Conservation (phyloP, 768 basidiomycete species). For the Lentinula detonsa region DNA sequence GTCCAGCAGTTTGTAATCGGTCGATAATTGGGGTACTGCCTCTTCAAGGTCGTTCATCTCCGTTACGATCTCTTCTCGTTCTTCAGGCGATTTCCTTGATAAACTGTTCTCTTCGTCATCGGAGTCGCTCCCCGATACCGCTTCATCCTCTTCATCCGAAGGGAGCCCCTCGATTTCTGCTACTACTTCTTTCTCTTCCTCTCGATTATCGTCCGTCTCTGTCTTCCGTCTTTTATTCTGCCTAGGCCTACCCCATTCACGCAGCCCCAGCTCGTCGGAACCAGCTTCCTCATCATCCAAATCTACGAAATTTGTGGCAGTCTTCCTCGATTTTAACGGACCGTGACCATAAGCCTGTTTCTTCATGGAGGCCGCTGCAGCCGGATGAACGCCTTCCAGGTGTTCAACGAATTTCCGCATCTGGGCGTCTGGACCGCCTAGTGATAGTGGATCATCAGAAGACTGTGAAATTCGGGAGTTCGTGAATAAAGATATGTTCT, state of each 20-base stretch:
- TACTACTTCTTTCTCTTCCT: slow-evolving; percentile 20
- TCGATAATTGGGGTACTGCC: slow-evolving; percentile 57
- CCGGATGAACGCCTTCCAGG: slow-evolving; percentile 21
- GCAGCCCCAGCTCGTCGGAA: slow-evolving; percentile 30
- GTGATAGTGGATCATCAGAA: slow-evolving; percentile 43
- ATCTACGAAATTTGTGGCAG: slow-evolving; percentile 30
- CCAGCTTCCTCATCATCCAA: slow-evolving; percentile 40
- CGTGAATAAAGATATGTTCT: slow-evolving; percentile 25
- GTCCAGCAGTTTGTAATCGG: slow-evolving; percentile 78
- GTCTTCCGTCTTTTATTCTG: slow-evolving; percentile 10
- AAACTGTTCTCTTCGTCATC: slow-evolving; percentile 60
- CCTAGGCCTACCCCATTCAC: slow-evolving; percentile 6
- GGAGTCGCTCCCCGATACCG: slow-evolving; percentile 24
- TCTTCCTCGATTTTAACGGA: slow-evolving; percentile 6
- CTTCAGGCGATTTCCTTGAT: slow-evolving; percentile 50
- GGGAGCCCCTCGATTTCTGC: slow-evolving; percentile 9
- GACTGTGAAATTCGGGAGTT: slow-evolving; percentile 24
- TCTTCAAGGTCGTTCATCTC: slow-evolving; percentile 73
- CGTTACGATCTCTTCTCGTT: slow-evolving; percentile 63
- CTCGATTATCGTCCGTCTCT: slow-evolving; percentile 14
- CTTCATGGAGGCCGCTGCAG: slow-evolving; percentile 10
- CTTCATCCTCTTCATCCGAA: slow-evolving; percentile 24
- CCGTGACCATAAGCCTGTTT: slow-evolving; percentile 13
- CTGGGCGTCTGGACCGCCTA: neutral
- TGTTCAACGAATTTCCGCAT: neutral